These are phyloP conservation scores for Hymenotorrendiella dingleyae DNA, from an alignment of 2,329 filamentous ascomycete species.

Conservation along the genomic window DNA sequence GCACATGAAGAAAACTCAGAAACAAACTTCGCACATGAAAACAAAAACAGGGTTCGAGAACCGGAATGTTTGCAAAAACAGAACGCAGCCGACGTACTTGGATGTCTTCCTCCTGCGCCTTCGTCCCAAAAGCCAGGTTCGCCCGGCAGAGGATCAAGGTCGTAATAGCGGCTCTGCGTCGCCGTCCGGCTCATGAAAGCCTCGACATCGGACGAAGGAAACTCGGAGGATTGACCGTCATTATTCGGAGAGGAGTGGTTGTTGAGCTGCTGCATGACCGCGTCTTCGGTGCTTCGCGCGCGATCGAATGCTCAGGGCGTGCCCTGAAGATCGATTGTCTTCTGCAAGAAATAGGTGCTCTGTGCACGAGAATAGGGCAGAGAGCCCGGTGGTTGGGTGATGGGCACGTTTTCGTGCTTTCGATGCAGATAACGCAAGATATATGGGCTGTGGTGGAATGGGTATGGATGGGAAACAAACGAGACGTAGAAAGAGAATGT, in stretches of 20 bases:
- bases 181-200: slow-evolving; percentile 2
- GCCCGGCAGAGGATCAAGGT: not conserved
- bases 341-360: not conserved
- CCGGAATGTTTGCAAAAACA: not conserved
- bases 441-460: not conserved
- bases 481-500: too few relatives aligned
- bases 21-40: not conserved
- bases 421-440: slow-evolving; percentile 8
- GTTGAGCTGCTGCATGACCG: slow-evolving; percentile 2
- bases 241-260: not conserved
- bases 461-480: not conserved
- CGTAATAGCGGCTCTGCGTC: slow-evolving; percentile 4
- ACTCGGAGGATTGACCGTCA: not conserved
- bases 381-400: not conserved
- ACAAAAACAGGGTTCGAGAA: not conserved
- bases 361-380: slow-evolving; percentile 1
- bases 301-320: not conserved
- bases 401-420: slow-evolving; percentile 3
- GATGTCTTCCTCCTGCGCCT: not conserved
- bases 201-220: not conserved
- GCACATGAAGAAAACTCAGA: not conserved
- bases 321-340: not conserved
- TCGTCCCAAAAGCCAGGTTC: not conserved
- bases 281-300: not conserved
- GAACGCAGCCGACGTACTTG: not conserved